These are phyloP conservation scores for Xylaria sp. DNA, from an alignment of 2,329 filamentous ascomycete genomes.

Conservation along the genomic window DNA sequence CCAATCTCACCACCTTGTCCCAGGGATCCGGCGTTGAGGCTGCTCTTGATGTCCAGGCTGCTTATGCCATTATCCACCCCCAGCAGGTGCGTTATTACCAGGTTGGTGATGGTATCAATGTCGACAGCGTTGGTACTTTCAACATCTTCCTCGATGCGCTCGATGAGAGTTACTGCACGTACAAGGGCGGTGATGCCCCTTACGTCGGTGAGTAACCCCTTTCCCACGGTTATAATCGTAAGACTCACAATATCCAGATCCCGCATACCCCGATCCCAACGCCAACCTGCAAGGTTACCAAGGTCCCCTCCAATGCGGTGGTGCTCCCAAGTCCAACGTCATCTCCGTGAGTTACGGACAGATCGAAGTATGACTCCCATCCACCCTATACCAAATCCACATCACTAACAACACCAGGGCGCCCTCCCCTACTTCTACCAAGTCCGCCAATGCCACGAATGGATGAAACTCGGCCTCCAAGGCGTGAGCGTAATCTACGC, in stretches of 20 bases:
- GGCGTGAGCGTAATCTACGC: slow-evolving; percentile 40
- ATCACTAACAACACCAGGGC: too few relatives aligned
- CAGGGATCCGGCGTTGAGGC: slow-evolving; percentile 19
- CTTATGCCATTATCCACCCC: slow-evolving; percentile 19
- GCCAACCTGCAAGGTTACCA: slow-evolving; percentile 34
- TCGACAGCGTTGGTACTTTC: slow-evolving; percentile 23
- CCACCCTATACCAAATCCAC: too few relatives aligned
- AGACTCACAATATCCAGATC: slow-evolving; percentile 13
- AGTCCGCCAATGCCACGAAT: slow-evolving; percentile 49
- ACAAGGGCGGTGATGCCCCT: slow-evolving; percentile 36
- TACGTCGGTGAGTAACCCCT: slow-evolving; percentile 17
- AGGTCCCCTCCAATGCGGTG: slow-evolving; percentile 22
- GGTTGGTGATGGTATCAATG: slow-evolving; percentile 20
- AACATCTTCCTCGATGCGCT: slow-evolving; percentile 35
- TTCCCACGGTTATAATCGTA: not conserved
- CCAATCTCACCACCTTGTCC: slow-evolving; percentile 16
- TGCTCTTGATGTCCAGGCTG: slow-evolving; percentile 20
- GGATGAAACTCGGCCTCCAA: slow-evolving; percentile 51
- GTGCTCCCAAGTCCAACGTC: slow-evolving; percentile 42
- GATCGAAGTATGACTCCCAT: slow-evolving; percentile 38
- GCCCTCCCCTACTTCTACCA: slow-evolving; percentile 36
- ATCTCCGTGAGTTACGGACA: slow-evolving; percentile 51
- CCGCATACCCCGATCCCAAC: slow-evolving; percentile 30
- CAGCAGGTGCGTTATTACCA: slow-evolving; percentile 21
- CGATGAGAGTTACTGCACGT: slow-evolving; percentile 43